These are phyloP conservation scores for Hygrocybe coccinea DNA, from an alignment of 768 basidiomycete species.

Conservation along the genomic window DNA sequence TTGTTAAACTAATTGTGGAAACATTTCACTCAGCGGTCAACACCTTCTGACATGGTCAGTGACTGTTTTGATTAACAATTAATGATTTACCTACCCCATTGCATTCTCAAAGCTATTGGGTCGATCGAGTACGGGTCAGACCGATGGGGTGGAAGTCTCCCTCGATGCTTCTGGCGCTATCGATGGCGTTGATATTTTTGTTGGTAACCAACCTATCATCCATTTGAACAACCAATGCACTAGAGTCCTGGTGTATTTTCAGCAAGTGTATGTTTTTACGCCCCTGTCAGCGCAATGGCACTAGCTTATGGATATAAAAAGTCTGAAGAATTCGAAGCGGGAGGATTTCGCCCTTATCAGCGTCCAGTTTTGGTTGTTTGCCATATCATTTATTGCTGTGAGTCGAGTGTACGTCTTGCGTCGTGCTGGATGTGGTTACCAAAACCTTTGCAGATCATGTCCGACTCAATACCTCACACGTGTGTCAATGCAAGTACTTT, in stretches of 20 bases:
- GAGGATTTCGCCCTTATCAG: constrained; percentile 46
- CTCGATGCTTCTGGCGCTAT: constrained; percentile 8
- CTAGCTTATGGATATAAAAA: constrained; percentile 15
- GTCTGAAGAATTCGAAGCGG: constrained; percentile 39
- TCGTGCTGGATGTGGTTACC: not conserved
- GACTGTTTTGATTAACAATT: not conserved
- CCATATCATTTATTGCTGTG: constrained; percentile 42
- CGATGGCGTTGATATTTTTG: constrained; percentile 26
- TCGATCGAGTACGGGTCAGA: not conserved
- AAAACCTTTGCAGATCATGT: constrained; percentile 27
- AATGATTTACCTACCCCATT: not conserved
- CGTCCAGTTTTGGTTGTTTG: constrained; percentile 53
- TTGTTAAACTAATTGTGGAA: not conserved
- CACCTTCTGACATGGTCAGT: not conserved
- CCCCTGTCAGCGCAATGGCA: not conserved
- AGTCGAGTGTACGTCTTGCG: not conserved
- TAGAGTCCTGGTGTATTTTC: constrained; percentile 41
- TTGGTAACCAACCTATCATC: constrained; percentile 10
- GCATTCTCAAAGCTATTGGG: not conserved
- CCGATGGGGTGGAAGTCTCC: not conserved
- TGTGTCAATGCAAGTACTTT: constrained; percentile 24
- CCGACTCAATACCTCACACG: constrained; percentile 54
- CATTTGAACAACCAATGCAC: constrained; percentile 38
- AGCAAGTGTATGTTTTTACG: constrained; percentile 37
- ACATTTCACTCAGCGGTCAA: not conserved